Base-by-base conservation (phyloP, 139 green algal genomes). In the Chlorella sp. region DNA sequence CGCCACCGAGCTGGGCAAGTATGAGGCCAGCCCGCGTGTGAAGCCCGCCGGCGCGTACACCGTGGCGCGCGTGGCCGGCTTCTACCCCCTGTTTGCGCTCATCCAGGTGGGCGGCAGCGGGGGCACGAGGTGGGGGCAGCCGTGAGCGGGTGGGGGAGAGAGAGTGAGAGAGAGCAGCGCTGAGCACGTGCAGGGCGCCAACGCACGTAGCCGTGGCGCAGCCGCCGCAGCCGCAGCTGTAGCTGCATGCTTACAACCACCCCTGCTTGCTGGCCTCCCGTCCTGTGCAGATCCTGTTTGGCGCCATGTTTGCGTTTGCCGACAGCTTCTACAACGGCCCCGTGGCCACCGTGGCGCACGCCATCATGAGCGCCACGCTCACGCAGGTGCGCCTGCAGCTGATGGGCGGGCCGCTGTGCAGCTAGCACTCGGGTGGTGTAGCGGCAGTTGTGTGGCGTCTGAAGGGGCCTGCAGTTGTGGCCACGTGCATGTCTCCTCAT, bases 1-100 rank as follows among this genome's bases (percentile, higher is more conserved):
- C 7, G 81, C 81, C 38, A 86, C 81, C 5, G 80, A 86, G 81
- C 51, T 86, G 51, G 81, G 81, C 51, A 86, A 86, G 81, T 86
- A 81, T 30, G 38, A 86, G 72, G 81, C 81, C 51, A 81, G 44
- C 72, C n/a, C 81, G 0, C 69, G 81, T 14, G 70, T 86, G 9
- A 86, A 81, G 81, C 81, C 81, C 0, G 81, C 72, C 22, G 58
- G 51, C 38, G 56, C 81, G 41, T 86, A 86, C 56, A 81, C 70
- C 2, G 81, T 81, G 70, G 56, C 70, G 2, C 70, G 81, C 20
- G 81, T 86, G 69, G 70, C 70, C 0, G 81, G 81, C 28, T 86
- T 67, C 70, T 86, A 86, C 56, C 81, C 81, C 0, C 81, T 86
- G 13, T 86, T 86, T 24, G 51, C 32, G 7, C 64, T 40, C 64